Evolutionary conservation across 345 rosid species (phyloP).

Genomic region (Sisymbrium altissimum): DNA sequence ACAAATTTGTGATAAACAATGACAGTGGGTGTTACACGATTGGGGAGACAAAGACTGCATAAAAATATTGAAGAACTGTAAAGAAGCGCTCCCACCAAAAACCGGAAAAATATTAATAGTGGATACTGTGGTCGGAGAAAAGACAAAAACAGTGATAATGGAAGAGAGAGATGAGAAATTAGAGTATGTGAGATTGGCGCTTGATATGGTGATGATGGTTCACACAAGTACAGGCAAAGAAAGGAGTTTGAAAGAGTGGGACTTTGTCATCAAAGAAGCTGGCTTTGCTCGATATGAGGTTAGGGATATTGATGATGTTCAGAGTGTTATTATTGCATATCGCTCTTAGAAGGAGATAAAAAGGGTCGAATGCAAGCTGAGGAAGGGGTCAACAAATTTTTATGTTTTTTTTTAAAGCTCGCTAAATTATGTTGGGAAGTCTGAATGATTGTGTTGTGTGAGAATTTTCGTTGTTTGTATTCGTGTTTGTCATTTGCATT

Average conservation of each 20-base stretch:
- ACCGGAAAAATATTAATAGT: constrained; percentile 59
- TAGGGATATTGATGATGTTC: constrained; percentile 39
- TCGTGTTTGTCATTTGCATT: background rate
- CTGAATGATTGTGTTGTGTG: background rate
- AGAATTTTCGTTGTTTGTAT: background rate
- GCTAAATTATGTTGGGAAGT: background rate
- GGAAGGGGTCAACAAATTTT: background rate
- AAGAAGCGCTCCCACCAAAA: constrained; percentile 45
- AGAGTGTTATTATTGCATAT: constrained; percentile 50
- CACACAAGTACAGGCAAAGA: constrained; percentile 60
- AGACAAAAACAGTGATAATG: background rate
- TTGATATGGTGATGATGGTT: constrained; percentile 78
- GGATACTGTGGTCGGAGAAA: constrained; percentile 45
- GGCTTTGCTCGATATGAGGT: constrained; percentile 48
- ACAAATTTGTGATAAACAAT: background rate
- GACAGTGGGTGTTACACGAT: constrained; percentile 59
- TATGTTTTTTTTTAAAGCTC: background rate
- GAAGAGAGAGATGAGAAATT: constrained; percentile 33
- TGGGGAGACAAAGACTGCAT: constrained; percentile 72
- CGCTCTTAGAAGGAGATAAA: constrained; percentile 3
- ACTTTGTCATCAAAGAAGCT: constrained; percentile 43
- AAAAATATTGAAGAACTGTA: constrained; percentile 53
- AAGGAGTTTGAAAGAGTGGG: constrained; percentile 63
- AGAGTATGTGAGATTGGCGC: constrained; percentile 40
- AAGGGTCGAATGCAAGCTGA: background rate